Percentiles rank a stretch among this genome's conserved stretches.
Evolutionary conservation across 139 green algal genomes (phyloP).

Genomic region (Chlamydomonas sp.): DNA sequence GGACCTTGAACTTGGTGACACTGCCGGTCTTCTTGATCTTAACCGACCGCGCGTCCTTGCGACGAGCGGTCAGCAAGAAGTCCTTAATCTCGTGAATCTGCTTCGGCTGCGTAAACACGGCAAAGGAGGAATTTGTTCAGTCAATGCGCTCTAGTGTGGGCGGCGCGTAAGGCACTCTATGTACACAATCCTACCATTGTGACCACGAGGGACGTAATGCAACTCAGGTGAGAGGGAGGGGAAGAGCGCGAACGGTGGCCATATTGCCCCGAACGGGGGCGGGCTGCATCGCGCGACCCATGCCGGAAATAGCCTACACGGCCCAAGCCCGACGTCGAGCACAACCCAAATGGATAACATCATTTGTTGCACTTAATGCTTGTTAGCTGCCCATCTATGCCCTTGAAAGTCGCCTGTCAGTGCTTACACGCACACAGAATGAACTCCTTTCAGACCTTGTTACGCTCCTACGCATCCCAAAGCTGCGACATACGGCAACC

Average conservation of each 20-base stretch:
- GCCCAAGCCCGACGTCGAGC: no score
- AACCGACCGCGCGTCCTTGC: slow-evolving; percentile 96
- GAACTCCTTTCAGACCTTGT: no score
- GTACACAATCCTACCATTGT: slow-evolving; percentile 24
- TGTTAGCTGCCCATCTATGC: no score
- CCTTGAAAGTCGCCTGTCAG: no score
- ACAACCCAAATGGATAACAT: no score
- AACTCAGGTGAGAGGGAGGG: slow-evolving; percentile 11
- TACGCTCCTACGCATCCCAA: no score
- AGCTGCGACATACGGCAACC: no score
- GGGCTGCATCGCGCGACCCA: neutral
- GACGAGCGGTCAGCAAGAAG: slow-evolving; percentile 97
- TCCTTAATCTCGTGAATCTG: slow-evolving; percentile 99
- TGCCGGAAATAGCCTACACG: no score
- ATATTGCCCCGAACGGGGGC: neutral
- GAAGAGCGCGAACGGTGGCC: neutral
- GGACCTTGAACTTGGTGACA: slow-evolving; percentile 99
- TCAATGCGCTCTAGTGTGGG: neutral
- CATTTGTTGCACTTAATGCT: no score
- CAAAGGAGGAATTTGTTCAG: neutral
- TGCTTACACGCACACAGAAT: no score
- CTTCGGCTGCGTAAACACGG: slow-evolving; percentile 83
- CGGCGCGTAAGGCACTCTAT: neutral
- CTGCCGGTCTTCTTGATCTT: slow-evolving; percentile 97
- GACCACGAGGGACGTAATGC: slow-evolving; percentile 29